phyloP scores from a whole-genome alignment of 495 filamentous ascomycete genomes.

The Xylaria flabelliformis region DNA sequence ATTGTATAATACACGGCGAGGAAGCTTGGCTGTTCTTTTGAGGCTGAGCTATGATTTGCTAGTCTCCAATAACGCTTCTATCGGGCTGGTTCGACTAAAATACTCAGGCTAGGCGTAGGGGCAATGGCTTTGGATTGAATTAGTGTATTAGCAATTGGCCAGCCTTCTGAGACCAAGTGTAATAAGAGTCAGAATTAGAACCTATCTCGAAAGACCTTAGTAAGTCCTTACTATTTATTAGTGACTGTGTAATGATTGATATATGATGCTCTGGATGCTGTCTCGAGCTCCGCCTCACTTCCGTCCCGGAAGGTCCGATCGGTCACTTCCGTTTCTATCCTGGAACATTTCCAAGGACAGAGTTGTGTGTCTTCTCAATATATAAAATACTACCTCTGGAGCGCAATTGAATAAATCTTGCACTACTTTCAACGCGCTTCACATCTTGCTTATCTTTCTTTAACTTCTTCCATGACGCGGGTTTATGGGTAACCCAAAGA shows the following conservation, averaged over 20 bases:
- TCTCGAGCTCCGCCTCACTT: neutral
- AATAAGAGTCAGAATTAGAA: neutral
- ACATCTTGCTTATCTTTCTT: neutral
- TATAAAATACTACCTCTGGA: neutral
- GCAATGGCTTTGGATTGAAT: slow-evolving; percentile 13
- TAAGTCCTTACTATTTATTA: neutral
- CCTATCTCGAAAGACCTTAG: neutral
- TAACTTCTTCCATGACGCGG: too few relatives aligned
- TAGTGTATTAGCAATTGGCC: slow-evolving; percentile 3
- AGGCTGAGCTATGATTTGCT: neutral
- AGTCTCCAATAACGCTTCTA: neutral
- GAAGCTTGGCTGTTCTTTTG: neutral
- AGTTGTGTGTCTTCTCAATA: neutral
- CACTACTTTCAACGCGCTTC: neutral
- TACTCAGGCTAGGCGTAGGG: slow-evolving; percentile 16
- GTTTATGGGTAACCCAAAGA: too few relatives aligned
- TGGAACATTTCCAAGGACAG: neutral
- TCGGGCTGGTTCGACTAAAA: slow-evolving; percentile 9
- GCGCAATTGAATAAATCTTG: neutral
- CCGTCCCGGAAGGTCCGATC: neutral
- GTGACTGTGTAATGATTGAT: neutral
- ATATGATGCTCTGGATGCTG: neutral
- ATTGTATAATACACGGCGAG: slow-evolving; percentile 30
- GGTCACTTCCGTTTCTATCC: neutral
- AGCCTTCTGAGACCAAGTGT: neutral